phyloP scores from a whole-genome alignment of 176 grass and related monocot species.

The Raddia distichophylla region DNA sequence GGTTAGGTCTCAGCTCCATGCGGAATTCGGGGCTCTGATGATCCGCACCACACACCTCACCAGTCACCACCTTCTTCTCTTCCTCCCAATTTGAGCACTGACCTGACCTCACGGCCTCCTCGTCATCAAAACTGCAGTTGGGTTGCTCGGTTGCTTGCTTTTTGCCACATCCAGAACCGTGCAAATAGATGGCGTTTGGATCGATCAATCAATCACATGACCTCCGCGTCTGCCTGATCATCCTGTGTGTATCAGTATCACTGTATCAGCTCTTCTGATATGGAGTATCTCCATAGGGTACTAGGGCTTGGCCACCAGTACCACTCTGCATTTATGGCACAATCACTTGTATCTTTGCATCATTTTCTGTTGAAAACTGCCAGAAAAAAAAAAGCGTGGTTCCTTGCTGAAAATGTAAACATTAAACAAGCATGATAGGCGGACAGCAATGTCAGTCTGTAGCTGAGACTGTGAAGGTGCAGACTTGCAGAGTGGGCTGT shows the following conservation, averaged over 20 bases:
- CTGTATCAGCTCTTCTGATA: not conserved
- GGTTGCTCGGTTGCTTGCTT: not conserved
- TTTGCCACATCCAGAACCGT: not conserved
- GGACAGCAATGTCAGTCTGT: too few relatives aligned
- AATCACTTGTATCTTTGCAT: not conserved
- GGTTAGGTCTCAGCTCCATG: conserved; percentile 16
- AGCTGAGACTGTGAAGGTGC: too few relatives aligned
- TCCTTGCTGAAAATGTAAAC: too few relatives aligned
- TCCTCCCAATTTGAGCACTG: not conserved
- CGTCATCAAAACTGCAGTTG: not conserved
- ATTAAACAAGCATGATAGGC: too few relatives aligned
- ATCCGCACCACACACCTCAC: not conserved
- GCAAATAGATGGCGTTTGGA: not conserved
- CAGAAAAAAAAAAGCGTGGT: not conserved
- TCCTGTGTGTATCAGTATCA: not conserved
- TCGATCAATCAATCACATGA: conserved; percentile 13
- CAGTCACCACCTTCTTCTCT: not conserved
- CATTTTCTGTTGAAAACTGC: not conserved
- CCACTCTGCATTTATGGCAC: not conserved
- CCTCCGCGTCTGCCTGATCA: not conserved
- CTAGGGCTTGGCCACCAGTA: not conserved
- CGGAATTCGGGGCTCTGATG: not conserved
- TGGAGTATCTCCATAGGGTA: not conserved
- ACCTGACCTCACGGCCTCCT: not conserved
- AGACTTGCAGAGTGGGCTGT: too few relatives aligned